Evolutionary conservation across 169 alveolate genomes (phyloP), one percentile per base, ranked within the genome.

Genomic region (Plasmodium vinckei): DNA sequence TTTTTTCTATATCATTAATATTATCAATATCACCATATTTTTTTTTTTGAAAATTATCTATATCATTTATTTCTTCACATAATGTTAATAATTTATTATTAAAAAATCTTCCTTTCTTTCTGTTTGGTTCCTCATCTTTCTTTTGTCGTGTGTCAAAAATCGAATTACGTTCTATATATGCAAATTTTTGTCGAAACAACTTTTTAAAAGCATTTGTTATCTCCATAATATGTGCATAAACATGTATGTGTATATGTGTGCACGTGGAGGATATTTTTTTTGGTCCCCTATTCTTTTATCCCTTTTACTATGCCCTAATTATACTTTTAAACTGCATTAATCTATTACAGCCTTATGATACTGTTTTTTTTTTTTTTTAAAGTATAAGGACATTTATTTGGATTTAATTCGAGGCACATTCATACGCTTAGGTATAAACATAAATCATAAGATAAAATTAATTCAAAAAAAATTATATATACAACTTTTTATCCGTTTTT

Each of bases 161-260:
- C 64, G 82, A 46, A 17, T 54, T 82, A 47, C 49, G 39, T 19
- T 39, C 90, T 42, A 47, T 15, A 0, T 42, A 7, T 60, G 23
- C 68, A 54, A 49, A 39, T 33, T 71, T 82, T 82, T 82, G 63
- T 65, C 72, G 59, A 17, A 70, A 47, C 84, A 70, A 33, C 47
- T 19, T 82, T 12, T 82, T 70, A 2, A 82, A 67, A 39, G 60
- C 9, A 15, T 70, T 70, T 7, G 73, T 23, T 54, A 82, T 49
- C 82, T 82, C 90, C 90, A 82, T 82, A 57, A 42, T 82, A 82
- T 6, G 54, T 39, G 44, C 12, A 47, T 51, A 61, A 12, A 33
- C 33, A 51, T 70, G 25, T 15, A 42, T 67, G 15, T 46, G 33
- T 67, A 67, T 67, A 39, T 67, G 47, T 39, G 15, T 67, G 56